These are phyloP conservation scores for Trypanosoma melophagium DNA, from an alignment of 208 protist species.

Conservation along the genomic window DNA sequence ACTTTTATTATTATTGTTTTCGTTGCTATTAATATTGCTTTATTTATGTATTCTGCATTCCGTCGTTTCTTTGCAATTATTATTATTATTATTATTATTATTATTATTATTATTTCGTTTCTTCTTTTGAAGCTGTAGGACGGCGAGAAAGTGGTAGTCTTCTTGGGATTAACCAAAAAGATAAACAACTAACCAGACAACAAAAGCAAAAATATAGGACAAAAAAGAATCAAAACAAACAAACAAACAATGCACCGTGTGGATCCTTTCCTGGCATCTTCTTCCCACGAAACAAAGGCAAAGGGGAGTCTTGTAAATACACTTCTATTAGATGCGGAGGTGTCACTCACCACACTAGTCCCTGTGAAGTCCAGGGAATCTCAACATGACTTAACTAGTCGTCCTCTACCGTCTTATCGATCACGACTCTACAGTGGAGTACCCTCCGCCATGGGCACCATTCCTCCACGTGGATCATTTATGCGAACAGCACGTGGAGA, in stretches of 20 bases:
- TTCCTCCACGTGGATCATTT: background rate
- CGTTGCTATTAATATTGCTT: background rate
- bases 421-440: background rate
- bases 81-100: constrained; percentile 3
- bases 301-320: background rate
- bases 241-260: constrained; percentile 19
- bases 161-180: too few species aligned
- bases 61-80: background rate
- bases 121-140: background rate
- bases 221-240: background rate
- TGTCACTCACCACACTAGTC: background rate
- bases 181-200: too few species aligned
- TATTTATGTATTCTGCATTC: background rate
- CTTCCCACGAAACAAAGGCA: background rate
- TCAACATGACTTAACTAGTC: too few species aligned
- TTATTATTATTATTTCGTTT: background rate
- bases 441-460: background rate
- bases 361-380: background rate
- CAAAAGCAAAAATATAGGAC: too few species aligned
- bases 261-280: constrained; percentile 2
- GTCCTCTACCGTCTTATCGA: background rate
- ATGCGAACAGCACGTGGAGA: background rate
- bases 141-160: too few species aligned
- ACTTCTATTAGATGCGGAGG: background rate
- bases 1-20: background rate